Base-by-base conservation (phyloP, 352 stramenopile species). In the Pythium volutum region DNA sequence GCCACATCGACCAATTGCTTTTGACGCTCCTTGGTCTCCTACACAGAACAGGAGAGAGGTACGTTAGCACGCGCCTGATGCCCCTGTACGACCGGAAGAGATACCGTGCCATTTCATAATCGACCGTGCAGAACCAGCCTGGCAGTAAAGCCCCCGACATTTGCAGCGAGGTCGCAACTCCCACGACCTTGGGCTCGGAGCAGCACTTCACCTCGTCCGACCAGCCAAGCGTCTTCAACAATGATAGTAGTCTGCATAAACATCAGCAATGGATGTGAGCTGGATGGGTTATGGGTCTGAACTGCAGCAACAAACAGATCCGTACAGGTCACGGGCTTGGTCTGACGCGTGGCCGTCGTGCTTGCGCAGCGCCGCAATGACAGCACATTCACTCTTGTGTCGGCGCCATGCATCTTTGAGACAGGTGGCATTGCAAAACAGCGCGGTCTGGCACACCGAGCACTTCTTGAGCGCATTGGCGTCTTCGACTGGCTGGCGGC, bases 391-490 rank as follows among this genome's bases (percentile, higher is more conserved):
- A 27, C 53, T 39, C 66, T 89, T 91, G 63, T 91, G 82, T 25
- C 33, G 22, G 27, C 72, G 73, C 80, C 80, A 90, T 15, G 70
- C 66, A 36, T 73, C 74, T 54, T 84, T 70, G 26, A 87, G 80
- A 58, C 82, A 92, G 20, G 87, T 75, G 29, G 68, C 75, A 51
- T 62, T 59, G 57, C 82, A 92, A 47, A 92, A 92, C 12, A 89
- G 62, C 38, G 82, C 82, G 0, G 70, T 64, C 14, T 87, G 62
- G 61, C 82, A 92, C 36, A 71, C 73, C 14, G 74, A 71, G 61
- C 80, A 90, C 57, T 77, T 83, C 77, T 89, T 88, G 20, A 90
- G 64, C 18, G 53, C 55, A 41, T 62, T 75, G 16, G 64, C 64
- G 66, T 87, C 71, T 26, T 83, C 71, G 8, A 73, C 33, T 33